Evolutionary conservation across 148 eudicot genomes (phyloP).

Genomic region (Limonium bicolor): DNA sequence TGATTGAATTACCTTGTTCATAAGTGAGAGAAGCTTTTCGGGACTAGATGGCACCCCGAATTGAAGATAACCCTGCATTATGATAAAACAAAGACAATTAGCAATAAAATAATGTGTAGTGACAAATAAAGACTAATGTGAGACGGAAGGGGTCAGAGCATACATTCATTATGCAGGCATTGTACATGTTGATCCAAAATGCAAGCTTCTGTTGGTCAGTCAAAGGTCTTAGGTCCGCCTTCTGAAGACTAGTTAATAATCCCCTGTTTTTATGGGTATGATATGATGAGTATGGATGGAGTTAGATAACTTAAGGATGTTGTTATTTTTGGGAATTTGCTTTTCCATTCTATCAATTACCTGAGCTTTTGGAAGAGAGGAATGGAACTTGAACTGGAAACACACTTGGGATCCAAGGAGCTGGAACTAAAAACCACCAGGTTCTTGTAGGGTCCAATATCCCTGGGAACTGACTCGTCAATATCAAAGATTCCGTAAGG

Average conservation of each 20-base stretch:
- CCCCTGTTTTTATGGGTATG: slow-evolving; percentile 20
- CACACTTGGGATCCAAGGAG: slow-evolving; percentile 65
- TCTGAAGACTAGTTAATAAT: slow-evolving; percentile 49
- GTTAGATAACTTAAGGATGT: neutral
- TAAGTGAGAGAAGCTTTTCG: slow-evolving; percentile 37
- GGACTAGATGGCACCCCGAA: slow-evolving; percentile 66
- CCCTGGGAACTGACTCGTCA: slow-evolving; percentile 62
- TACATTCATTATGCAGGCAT: slow-evolving; percentile 97
- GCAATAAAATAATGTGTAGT: neutral
- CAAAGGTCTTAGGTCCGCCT: slow-evolving; percentile 67
- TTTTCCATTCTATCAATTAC: slow-evolving; percentile 22
- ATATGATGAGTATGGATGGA: neutral
- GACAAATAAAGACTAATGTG: neutral
- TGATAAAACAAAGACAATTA: neutral
- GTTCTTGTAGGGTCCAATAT: slow-evolving; percentile 92
- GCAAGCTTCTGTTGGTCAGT: slow-evolving; percentile 75
- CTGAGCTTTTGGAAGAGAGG: slow-evolving; percentile 65
- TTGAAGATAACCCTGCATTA: slow-evolving; percentile 67
- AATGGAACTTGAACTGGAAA: slow-evolving; percentile 50
- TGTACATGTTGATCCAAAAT: slow-evolving; percentile 96
- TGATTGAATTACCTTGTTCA: slow-evolving; percentile 51
- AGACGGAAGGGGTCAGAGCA: slow-evolving; percentile 3
- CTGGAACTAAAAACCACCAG: slow-evolving; percentile 57
- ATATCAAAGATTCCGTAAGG: slow-evolving; percentile 61
- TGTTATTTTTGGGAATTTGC: neutral